A percentile compares a stretch with the other conserved stretches of the same genome.
These are phyloP conservation scores for Arachis stenosperma DNA, from an alignment of 306 rosid species.

Conservation along the genomic window DNA sequence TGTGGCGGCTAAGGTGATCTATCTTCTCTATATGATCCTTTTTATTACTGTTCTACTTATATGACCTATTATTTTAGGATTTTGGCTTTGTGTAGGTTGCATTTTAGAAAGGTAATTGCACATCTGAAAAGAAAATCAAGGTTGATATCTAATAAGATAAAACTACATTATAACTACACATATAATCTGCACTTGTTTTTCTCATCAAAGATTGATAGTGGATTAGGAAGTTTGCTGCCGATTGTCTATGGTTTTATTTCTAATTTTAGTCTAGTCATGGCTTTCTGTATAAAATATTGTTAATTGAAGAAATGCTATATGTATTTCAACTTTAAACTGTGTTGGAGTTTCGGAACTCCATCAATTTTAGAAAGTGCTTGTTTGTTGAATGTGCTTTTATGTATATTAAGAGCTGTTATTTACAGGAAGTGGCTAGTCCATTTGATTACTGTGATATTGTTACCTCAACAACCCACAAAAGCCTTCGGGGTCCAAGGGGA, in stretches of 20 bases:
- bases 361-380: conserved; percentile 23
- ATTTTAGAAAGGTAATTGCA: no score
- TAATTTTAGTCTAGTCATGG: background rate
- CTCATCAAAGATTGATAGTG: background rate
- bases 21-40: conserved; percentile 21
- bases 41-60: background rate
- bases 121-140: no score
- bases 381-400: conserved; percentile 19
- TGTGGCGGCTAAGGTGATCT: conserved; percentile 76
- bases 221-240: conserved; percentile 11
- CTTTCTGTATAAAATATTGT: conserved; percentile 2
- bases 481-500: conserved; percentile 89
- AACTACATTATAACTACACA: no score
- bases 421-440: conserved; percentile 72
- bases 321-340: conserved; percentile 1
- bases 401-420: conserved; percentile 29
- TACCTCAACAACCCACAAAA: conserved; percentile 90
- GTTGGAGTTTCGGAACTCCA: conserved; percentile 6
- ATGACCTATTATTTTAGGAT: no score
- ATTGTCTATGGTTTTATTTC: conserved; percentile 1
- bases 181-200: no score
- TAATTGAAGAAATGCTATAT: background rate
- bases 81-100: no score
- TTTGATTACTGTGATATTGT: conserved; percentile 81
- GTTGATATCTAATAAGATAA: no score